A percentile compares a stretch with the other conserved stretches of the same genome.
phyloP scores from a whole-genome alignment of 352 stramenopile species.

The Phytophthora colocasiae region DNA sequence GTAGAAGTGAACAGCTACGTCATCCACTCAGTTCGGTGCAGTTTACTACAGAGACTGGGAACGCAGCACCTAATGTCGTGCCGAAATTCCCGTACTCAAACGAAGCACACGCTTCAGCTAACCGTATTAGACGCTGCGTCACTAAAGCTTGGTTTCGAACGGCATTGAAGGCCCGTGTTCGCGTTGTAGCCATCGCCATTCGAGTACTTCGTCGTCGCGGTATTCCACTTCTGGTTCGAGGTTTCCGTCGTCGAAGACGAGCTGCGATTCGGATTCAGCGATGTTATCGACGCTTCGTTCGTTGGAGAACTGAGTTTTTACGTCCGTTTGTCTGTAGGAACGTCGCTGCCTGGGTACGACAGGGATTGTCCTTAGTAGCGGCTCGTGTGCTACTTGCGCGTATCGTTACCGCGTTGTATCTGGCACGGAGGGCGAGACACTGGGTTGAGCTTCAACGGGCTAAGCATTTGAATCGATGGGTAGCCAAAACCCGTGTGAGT shows the following conservation, averaged over 20 bases:
- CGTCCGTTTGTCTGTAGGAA: slow-evolving; percentile 21
- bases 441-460: slow-evolving; percentile 21
- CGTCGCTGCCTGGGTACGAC: slow-evolving; percentile 20
- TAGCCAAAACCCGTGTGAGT: slow-evolving; percentile 52
- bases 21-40: slow-evolving; percentile 39
- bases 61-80: no score
- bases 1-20: slow-evolving; percentile 46
- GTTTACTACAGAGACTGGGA: slow-evolving; percentile 14
- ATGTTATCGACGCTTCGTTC: slow-evolving; percentile 24
- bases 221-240: slow-evolving; percentile 32
- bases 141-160: slow-evolving; percentile 35
- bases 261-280: slow-evolving; percentile 46
- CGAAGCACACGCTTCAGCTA: slow-evolving; percentile 39
- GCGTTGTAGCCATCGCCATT: slow-evolving; percentile 39
- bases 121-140: slow-evolving; percentile 35
- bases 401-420: slow-evolving; percentile 22
- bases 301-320: slow-evolving; percentile 29
- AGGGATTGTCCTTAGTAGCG: slow-evolving; percentile 3
- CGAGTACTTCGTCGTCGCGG: slow-evolving; percentile 41
- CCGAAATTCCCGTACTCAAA: slow-evolving; percentile 48
- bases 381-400: slow-evolving; percentile 26
- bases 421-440: slow-evolving; percentile 11
- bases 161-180: slow-evolving; percentile 26
- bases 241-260: slow-evolving; percentile 33
- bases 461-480: slow-evolving; percentile 39